Evolutionary conservation across 1,284 basidiomycete genomes (phyloP).

Genomic region (Papiliotrema flavescens): DNA sequence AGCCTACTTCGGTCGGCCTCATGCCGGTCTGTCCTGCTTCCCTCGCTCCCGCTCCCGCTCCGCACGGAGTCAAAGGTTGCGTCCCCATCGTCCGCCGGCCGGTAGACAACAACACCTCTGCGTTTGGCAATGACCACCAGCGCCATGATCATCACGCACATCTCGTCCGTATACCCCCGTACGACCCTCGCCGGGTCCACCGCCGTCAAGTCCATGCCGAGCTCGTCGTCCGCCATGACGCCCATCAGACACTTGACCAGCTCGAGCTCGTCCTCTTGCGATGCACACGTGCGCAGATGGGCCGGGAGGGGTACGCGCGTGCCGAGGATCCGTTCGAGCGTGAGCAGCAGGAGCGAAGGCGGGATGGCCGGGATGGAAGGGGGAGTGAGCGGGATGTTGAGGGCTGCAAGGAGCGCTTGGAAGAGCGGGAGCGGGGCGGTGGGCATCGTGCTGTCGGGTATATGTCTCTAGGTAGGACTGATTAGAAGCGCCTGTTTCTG

Average conservation of each 20-base stretch:
- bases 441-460: slow-evolving; percentile 17
- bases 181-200: slow-evolving; percentile 25
- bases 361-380: slow-evolving; percentile 16
- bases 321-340: slow-evolving; percentile 21
- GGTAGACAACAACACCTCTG: slow-evolving; percentile 13
- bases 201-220: slow-evolving; percentile 26
- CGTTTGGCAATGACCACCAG: slow-evolving; percentile 28
- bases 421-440: slow-evolving; percentile 25
- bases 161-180: slow-evolving; percentile 16
- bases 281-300: slow-evolving; percentile 11
- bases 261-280: slow-evolving; percentile 15
- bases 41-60: too few relatives aligned
- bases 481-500: not conserved
- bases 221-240: slow-evolving; percentile 24
- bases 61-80: not conserved
- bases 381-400: slow-evolving; percentile 22
- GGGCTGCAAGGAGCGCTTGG: slow-evolving; percentile 16
- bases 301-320: slow-evolving; percentile 11
- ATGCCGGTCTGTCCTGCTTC: too few relatives aligned
- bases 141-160: slow-evolving; percentile 29
- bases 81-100: not conserved
- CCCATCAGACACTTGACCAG: slow-evolving; percentile 32
- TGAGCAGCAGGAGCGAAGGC: slow-evolving; percentile 29
- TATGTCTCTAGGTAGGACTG: not conserved
- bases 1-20: too few relatives aligned